phyloP scores from a whole-genome alignment of 2,329 filamentous ascomycete species.

The Pezicula rhizophila region DNA sequence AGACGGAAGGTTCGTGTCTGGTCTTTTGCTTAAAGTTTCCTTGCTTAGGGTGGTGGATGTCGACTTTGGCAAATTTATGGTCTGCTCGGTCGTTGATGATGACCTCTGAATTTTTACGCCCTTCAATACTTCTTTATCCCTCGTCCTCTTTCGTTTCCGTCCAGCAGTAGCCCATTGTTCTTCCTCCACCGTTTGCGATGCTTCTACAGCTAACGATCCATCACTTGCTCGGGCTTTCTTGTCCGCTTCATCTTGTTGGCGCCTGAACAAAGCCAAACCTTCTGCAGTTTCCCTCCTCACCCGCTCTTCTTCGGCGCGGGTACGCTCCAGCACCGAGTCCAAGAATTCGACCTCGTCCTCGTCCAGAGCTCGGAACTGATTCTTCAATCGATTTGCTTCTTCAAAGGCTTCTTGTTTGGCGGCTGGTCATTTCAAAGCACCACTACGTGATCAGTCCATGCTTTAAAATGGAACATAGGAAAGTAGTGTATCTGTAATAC shows the following conservation, averaged over 20 bases:
- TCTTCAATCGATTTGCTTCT: slow-evolving; percentile 62
- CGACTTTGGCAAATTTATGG: slow-evolving; percentile 4
- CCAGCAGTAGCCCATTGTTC: slow-evolving; percentile 30
- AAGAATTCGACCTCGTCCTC: slow-evolving; percentile 76
- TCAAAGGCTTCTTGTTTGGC: slow-evolving; percentile 80
- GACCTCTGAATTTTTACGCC: slow-evolving; percentile 26
- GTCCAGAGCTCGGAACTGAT: slow-evolving; percentile 73
- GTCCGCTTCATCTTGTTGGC: slow-evolving; percentile 37
- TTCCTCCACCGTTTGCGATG: slow-evolving; percentile 13
- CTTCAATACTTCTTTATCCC: slow-evolving; percentile 31
- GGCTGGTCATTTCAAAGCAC: slow-evolving; percentile 38
- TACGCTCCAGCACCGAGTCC: slow-evolving; percentile 47
- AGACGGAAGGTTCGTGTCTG: not conserved
- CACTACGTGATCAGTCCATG: slow-evolving; percentile 27
- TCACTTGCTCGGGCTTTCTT: slow-evolving; percentile 21
- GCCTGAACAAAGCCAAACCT: slow-evolving; percentile 49
- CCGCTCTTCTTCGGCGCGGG: slow-evolving; percentile 47
- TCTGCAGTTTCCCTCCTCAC: slow-evolving; percentile 50
- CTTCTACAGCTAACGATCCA: slow-evolving; percentile 12
- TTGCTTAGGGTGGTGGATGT: slow-evolving; percentile 6
- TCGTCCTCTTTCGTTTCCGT: slow-evolving; percentile 34
- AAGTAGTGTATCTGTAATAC: slow-evolving; percentile 32
- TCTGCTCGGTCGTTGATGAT: slow-evolving; percentile 9
- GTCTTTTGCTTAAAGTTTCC: not conserved
- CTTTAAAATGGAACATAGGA: not conserved